Evolutionary conservation across 2,329 filamentous ascomycete genomes (phyloP).

Genomic region (Xylariomycetidae sp.): DNA sequence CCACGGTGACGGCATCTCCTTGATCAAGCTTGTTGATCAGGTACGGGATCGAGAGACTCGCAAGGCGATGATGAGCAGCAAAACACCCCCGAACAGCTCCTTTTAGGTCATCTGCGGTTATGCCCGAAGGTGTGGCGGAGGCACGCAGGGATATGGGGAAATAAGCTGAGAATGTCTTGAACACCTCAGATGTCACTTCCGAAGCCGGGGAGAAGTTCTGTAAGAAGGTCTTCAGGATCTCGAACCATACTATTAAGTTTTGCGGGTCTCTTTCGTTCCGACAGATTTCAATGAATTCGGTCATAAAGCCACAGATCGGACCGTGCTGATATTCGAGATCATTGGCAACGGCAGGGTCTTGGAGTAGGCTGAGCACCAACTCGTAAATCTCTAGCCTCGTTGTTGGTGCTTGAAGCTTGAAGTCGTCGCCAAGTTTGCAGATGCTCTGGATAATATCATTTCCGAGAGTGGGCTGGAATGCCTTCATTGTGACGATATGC

Average conservation of each 20-base stretch:
- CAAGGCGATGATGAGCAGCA: conserved; percentile 42
- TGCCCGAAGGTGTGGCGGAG: conserved; percentile 42
- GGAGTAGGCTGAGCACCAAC: conserved; percentile 41
- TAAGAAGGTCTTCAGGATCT: conserved; percentile 41
- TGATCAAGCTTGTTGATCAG: conserved; percentile 54
- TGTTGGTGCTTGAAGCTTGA: conserved; percentile 45
- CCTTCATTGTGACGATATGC: conserved; percentile 43
- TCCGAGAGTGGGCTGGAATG: conserved; percentile 45
- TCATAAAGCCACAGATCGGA: conserved; percentile 41
- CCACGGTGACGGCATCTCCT: conserved; percentile 52
- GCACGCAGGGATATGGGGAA: conserved; percentile 56
- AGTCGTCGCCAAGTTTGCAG: conserved; percentile 51
- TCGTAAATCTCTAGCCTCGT: conserved; percentile 50
- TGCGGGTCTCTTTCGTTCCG: conserved; percentile 52
- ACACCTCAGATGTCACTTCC: conserved; percentile 45
- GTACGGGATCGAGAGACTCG: conserved; percentile 46
- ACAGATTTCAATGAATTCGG: conserved; percentile 46
- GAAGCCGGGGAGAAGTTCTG: conserved; percentile 39
- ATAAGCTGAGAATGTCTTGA: conserved; percentile 54
- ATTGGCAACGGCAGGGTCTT: conserved; percentile 35
- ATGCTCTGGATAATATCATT: conserved; percentile 45
- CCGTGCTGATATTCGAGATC: conserved; percentile 42
- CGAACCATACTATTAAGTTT: conserved; percentile 55
- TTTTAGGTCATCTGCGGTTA: conserved; percentile 56
- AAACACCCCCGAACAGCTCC: conserved; percentile 49